These are phyloP conservation scores for Candida tibetensis DNA, from an alignment of 805 yeast genomes.

Conservation along the genomic window DNA sequence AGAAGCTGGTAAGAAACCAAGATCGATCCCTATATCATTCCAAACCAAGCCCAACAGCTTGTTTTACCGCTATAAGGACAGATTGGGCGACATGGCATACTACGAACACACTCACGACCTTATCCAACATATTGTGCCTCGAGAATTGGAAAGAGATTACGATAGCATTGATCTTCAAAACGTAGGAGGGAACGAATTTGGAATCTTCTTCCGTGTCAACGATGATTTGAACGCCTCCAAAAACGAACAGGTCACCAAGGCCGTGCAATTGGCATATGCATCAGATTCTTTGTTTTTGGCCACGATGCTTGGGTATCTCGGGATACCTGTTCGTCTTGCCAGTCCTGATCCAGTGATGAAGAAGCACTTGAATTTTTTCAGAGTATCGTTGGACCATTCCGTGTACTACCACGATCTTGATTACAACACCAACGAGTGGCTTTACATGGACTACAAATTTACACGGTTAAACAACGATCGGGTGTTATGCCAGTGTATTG, in stretches of 20 bases:
- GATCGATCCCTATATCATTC: conserved; percentile 6
- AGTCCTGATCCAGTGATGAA: conserved; percentile 1
- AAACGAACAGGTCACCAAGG: conserved; percentile 12
- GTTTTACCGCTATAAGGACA: conserved; percentile 11
- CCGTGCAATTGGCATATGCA: conserved; percentile 21
- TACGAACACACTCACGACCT: conserved; percentile 29
- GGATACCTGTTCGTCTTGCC: conserved; percentile 6
- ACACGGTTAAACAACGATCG: conserved; percentile 33
- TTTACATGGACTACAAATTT: conserved; percentile 34
- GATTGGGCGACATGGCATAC: conserved; percentile 12
- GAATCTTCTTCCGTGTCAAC: conserved; percentile 28
- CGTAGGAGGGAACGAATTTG: conserved; percentile 19
- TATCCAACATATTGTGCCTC: conserved; percentile 27
- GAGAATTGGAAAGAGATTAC: conserved; percentile 9
- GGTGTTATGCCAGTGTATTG: conserved; percentile 25
- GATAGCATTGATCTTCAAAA: conserved; percentile 1
- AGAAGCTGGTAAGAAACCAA: neutral
- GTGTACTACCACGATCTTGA: conserved; percentile 35
- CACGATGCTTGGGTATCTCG: conserved; percentile 25
- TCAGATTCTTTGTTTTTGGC: conserved; percentile 35
- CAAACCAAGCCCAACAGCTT: conserved; percentile 9
- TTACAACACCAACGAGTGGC: conserved; percentile 35
- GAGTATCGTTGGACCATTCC: conserved; percentile 39
- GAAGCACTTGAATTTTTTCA: conserved; percentile 21
- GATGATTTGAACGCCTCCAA: conserved; percentile 27